phyloP scores from a whole-genome alignment of 768 basidiomycete species.

The Pleurotus platypus region DNA sequence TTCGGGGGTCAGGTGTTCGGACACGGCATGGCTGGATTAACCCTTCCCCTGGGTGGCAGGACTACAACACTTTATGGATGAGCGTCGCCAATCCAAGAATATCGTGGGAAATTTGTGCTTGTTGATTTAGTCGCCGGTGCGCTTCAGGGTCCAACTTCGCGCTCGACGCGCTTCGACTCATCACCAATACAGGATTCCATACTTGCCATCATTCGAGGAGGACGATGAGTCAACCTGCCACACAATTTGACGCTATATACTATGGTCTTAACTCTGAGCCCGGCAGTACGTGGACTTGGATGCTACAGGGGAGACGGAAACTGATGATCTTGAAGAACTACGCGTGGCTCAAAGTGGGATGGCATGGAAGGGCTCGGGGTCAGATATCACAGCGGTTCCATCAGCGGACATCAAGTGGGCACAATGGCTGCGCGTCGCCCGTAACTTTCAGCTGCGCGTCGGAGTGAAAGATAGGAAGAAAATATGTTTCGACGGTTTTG shows the following conservation, averaged over 20 bases:
- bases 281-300: constrained; percentile 65
- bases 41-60: too few relatives aligned
- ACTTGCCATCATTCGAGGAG: too few relatives aligned
- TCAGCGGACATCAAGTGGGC: constrained; percentile 80
- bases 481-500: constrained; percentile 92
- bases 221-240: constrained; percentile 44
- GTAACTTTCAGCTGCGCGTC: constrained; percentile 86
- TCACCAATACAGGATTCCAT: too few relatives aligned
- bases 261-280: constrained; percentile 66
- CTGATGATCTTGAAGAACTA: constrained; percentile 50
- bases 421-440: constrained; percentile 89
- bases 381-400: constrained; percentile 61
- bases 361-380: constrained; percentile 88
- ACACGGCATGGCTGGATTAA: too few relatives aligned
- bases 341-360: constrained; percentile 88
- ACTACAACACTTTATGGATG: too few relatives aligned
- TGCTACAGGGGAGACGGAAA: neutral
- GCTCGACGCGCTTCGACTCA: too few relatives aligned
- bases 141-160: too few relatives aligned
- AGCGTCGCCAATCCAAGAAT: too few relatives aligned
- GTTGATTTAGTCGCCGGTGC: too few relatives aligned
- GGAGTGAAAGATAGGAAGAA: constrained; percentile 73
- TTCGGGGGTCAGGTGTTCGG: too few relatives aligned
- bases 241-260: constrained; percentile 85
- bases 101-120: too few relatives aligned